Evolutionary conservation across 75 land plant genomes (phyloP).

Genomic region (Selaginella tamariscina): DNA sequence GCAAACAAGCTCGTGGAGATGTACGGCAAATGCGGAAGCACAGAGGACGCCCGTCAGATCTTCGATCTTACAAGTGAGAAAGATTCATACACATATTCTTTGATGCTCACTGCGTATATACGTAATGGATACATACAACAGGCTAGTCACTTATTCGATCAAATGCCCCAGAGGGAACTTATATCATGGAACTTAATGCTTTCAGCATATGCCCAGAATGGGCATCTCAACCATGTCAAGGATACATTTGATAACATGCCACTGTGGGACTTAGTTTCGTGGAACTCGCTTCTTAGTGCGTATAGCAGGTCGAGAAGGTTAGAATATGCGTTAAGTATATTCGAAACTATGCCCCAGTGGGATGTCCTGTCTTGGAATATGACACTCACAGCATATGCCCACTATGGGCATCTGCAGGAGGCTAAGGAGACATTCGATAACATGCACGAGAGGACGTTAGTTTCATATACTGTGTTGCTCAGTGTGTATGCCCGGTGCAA

Average conservation of each 20-base stretch:
- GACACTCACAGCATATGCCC: background rate
- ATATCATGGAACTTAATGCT: background rate
- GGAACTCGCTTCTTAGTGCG: background rate
- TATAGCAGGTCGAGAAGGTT: background rate
- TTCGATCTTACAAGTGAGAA: background rate
- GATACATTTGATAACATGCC: background rate
- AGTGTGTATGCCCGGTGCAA: background rate
- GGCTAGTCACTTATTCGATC: background rate
- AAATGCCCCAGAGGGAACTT: background rate
- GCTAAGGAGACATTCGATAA: background rate
- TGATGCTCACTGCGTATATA: background rate
- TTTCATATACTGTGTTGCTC: background rate
- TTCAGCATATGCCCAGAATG: background rate
- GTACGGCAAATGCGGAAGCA: background rate
- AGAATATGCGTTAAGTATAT: background rate
- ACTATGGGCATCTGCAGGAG: background rate
- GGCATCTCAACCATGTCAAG: background rate
- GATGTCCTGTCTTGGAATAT: background rate
- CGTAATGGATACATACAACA: background rate
- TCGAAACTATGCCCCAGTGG: background rate
- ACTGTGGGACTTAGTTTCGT: background rate
- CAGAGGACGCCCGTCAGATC: background rate
- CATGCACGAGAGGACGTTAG: background rate
- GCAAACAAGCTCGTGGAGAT: background rate
- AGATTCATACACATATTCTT: background rate